A percentile compares a stretch with the other conserved stretches of the same genome.
phyloP scores from a whole-genome alignment of 768 basidiomycete genomes.

The Paxillus involutus region DNA sequence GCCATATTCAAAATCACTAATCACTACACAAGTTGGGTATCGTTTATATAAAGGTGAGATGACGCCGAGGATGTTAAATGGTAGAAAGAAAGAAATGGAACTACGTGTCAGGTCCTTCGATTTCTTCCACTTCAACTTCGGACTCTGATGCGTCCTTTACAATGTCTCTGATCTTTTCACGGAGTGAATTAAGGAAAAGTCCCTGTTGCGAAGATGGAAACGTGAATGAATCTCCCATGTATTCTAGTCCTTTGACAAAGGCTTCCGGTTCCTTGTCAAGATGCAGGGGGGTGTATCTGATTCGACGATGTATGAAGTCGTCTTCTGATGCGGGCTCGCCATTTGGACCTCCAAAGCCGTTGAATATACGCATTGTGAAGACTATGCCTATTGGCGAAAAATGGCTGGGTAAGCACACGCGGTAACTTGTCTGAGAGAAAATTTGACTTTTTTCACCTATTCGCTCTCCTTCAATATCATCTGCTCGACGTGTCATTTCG shows the following conservation, averaged over 20 bases:
- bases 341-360: slow-evolving; percentile 32
- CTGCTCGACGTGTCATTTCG: slow-evolving; percentile 30
- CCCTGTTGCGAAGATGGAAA: slow-evolving; percentile 67
- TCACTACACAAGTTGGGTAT: slow-evolving; percentile 15
- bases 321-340: slow-evolving; percentile 34
- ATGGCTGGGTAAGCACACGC: slow-evolving; percentile 7
- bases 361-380: slow-evolving; percentile 55
- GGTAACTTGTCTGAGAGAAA: not conserved
- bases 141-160: slow-evolving; percentile 20
- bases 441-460: slow-evolving; percentile 32
- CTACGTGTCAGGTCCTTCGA: slow-evolving; percentile 17
- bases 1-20: not conserved
- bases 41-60: slow-evolving; percentile 1
- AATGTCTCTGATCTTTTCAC: slow-evolving; percentile 47
- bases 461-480: slow-evolving; percentile 33
- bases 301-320: slow-evolving; percentile 30
- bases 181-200: slow-evolving; percentile 64
- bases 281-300: slow-evolving; percentile 60
- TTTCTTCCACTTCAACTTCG: slow-evolving; percentile 26
- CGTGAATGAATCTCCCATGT: slow-evolving; percentile 63
- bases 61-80: not conserved
- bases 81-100: not conserved
- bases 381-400: slow-evolving; percentile 46
- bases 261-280: slow-evolving; percentile 61
- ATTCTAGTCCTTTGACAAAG: slow-evolving; percentile 59